A percentile compares a stretch with the other conserved stretches of the same genome.
Evolutionary conservation across 371 early-diverging fungal genomes (phyloP).

Genomic region (Mortierella sp.): DNA sequence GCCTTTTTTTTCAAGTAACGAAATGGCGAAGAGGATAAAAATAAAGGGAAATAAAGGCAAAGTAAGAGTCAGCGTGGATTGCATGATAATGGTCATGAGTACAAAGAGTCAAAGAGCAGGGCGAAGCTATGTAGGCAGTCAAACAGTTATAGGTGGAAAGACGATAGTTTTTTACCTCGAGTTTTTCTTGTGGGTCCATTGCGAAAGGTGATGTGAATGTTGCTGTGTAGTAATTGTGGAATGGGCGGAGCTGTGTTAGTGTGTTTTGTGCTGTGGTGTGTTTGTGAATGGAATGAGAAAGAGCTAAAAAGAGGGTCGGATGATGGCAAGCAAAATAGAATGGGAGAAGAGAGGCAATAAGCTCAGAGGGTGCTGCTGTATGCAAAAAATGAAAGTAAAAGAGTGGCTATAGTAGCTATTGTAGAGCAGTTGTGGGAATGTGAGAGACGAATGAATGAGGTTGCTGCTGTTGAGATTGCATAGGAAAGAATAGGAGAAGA

Average conservation of each 20-base stretch:
- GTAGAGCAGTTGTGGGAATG: background rate
- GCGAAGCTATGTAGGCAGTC: background rate
- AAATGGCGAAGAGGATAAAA: background rate
- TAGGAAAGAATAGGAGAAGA: background rate
- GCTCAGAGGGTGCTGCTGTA: background rate
- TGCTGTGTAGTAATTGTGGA: background rate
- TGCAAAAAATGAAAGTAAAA: background rate
- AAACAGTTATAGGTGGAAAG: background rate
- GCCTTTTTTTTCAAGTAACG: slow-evolving; percentile 22
- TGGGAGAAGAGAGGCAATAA: background rate
- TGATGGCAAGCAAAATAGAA: background rate
- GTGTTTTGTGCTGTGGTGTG: background rate
- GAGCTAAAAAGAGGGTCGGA: background rate
- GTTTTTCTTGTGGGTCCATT: slow-evolving; percentile 56
- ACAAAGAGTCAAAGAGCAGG: background rate
- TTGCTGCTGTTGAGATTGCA: slow-evolving; percentile 1
- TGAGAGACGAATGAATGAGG: background rate
- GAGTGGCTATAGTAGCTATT: no score
- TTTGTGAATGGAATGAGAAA: background rate
- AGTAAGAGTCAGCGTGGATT: background rate
- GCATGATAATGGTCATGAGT: background rate
- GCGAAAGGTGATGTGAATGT: slow-evolving; percentile 3
- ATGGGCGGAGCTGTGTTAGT: background rate
- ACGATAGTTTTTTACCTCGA: slow-evolving; percentile 29
- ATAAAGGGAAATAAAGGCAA: background rate